Evolutionary conservation across 345 rosid genomes (phyloP).

Genomic region (Carallia brachiata): DNA sequence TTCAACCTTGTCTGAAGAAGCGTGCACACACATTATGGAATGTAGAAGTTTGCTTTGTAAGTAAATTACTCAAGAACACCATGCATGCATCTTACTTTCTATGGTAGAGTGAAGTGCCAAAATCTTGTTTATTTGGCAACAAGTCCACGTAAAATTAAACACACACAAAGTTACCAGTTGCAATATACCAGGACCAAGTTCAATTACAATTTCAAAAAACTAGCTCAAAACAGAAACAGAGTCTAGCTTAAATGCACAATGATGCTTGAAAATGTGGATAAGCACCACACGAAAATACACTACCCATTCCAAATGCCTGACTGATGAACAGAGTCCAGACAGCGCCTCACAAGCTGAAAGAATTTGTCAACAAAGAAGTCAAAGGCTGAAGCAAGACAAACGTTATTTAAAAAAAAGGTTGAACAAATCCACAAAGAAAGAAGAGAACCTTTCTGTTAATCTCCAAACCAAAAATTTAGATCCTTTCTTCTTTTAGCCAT

Average conservation of each 20-base stretch:
- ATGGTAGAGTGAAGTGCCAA: too few relatives aligned
- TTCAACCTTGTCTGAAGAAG: neutral
- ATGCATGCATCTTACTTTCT: neutral
- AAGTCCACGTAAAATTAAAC: too few relatives aligned
- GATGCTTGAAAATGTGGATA: neutral
- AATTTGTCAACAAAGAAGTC: neutral
- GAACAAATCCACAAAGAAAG: neutral
- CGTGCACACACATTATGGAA: neutral
- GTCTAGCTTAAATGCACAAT: constrained; percentile 1
- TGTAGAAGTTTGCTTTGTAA: neutral
- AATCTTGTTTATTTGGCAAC: too few relatives aligned
- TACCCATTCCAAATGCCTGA: constrained; percentile 53
- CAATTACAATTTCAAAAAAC: neutral
- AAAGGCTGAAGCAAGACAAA: constrained; percentile 8
- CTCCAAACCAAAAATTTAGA: constrained; percentile 65
- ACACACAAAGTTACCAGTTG: too few relatives aligned
- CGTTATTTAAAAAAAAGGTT: neutral
- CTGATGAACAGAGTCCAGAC: constrained; percentile 43
- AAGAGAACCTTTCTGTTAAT: constrained; percentile 52
- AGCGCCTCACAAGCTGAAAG: constrained; percentile 52
- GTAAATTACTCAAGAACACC: neutral
- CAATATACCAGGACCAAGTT: too few relatives aligned
- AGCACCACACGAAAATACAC: neutral
- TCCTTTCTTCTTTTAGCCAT: constrained; percentile 55
- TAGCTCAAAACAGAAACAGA: neutral